Base-by-base conservation (phyloP, 345 rosid species). In the Viola odorata region DNA sequence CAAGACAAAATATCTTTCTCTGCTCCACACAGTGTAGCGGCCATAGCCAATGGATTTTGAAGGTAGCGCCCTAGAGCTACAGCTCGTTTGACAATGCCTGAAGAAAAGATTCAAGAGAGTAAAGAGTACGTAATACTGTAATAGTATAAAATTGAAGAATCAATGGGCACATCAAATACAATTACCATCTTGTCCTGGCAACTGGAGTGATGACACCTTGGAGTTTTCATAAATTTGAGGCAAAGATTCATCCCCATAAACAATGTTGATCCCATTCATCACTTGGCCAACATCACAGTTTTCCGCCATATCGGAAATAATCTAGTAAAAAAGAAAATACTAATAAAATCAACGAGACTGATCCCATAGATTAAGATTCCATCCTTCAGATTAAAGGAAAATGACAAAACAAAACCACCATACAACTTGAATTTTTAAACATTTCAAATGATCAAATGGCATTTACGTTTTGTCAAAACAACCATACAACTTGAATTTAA, bases 61-160 rank as follows among this genome's bases (percentile, higher is more conserved):
- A 95, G 89, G 73, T 82, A 86, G n/a, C 96, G 99, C 53, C 99
- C 99, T 65, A 88, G 87, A 38, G 91, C 97, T 68, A 86, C 97
- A 52, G 99, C 97, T 52, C 97, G 85, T 70, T 79, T 91, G 45
- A 95, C 95, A 58, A 88, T 88, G 68, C 99, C 97, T 84, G 67
- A 68, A 50, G 32, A 23, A 23, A 23, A 23, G 32, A 23, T 2
- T 23, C 32, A 23, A 2, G 2, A 23, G 32, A 23, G 32, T 23
- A 23, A 23, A 23, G 32, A 2, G 32, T 55, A 69, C 39, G 57
- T 13, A 68, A 23, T 10, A 55, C 60, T 8, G 45, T 17, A 55
- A 37, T 37, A 48, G 57, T 8, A 55, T 37, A 23, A 58, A 42
- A 45, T 57, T n/a, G 37, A 41, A 59, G 15, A 15, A 5, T 12